phyloP scores from a whole-genome alignment of 1,284 basidiomycete species.

The Meira nashicola region DNA sequence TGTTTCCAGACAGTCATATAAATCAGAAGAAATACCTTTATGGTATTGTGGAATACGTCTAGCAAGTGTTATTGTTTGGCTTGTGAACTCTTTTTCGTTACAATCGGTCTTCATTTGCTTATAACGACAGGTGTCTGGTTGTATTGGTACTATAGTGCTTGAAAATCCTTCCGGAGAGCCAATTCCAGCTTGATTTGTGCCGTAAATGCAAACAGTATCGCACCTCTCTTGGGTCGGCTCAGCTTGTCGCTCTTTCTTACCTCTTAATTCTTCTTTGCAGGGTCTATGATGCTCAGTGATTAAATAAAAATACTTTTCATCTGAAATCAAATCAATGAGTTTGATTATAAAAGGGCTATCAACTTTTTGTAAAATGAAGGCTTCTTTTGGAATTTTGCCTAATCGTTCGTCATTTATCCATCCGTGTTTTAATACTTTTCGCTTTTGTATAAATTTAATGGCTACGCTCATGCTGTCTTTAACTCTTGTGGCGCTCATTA shows the following conservation, averaged over 20 bases:
- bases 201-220: too few relatives aligned
- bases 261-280: constrained; percentile 62
- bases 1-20: constrained; percentile 90
- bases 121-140: neutral
- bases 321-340: constrained; percentile 77
- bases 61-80: constrained; percentile 3
- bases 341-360: constrained; percentile 74
- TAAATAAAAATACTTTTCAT: constrained; percentile 75
- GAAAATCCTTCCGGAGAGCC: too few relatives aligned
- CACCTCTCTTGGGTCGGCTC: neutral
- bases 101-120: too few relatives aligned
- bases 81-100: neutral
- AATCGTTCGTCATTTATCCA: constrained; percentile 64
- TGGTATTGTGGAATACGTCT: neutral
- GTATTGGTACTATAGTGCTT: neutral
- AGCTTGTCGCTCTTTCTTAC: neutral
- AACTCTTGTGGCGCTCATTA: constrained; percentile 55
- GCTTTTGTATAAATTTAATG: constrained; percentile 86
- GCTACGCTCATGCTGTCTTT: constrained; percentile 67
- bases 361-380: constrained; percentile 69
- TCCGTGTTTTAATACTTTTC: constrained; percentile 71
- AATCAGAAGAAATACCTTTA: constrained; percentile 65
- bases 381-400: constrained; percentile 67
- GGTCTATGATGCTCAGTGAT: constrained; percentile 88
- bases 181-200: too few relatives aligned